phyloP scores from a whole-genome alignment of 805 yeast genomes.

The Teunomyces gatunensis region DNA sequence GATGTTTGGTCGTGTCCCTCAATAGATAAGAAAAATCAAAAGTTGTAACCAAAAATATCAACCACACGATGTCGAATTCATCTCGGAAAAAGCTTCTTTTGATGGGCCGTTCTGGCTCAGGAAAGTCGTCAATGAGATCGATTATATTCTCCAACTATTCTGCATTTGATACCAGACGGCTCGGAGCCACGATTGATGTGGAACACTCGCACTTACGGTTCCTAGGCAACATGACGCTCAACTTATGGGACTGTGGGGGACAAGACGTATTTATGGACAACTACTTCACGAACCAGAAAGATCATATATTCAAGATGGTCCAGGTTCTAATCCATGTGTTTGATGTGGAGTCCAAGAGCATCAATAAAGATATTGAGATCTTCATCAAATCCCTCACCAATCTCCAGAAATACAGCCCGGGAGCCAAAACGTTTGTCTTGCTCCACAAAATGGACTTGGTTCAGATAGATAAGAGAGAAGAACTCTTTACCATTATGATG shows the following conservation, averaged over 20 bases:
- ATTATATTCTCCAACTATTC: constrained; percentile 94
- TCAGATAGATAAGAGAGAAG: constrained; percentile 79
- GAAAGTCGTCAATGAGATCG: constrained; percentile 96
- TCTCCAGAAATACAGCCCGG: constrained; percentile 79
- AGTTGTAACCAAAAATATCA: neutral
- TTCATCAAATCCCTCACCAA: constrained; percentile 81
- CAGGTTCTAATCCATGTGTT: constrained; percentile 95
- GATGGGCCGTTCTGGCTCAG: constrained; percentile 94
- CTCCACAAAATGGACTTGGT: constrained; percentile 96
- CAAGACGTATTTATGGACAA: constrained; percentile 97
- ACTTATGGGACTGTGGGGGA: constrained; percentile 98
- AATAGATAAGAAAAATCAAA: neutral
- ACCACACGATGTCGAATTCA: constrained; percentile 23
- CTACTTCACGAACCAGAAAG: constrained; percentile 82
- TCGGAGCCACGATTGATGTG: constrained; percentile 98
- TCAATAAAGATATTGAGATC: constrained; percentile 89
- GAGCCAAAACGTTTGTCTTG: constrained; percentile 86
- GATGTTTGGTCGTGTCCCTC: constrained; percentile 3
- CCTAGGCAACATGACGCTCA: constrained; percentile 90
- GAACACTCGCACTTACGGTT: constrained; percentile 94
- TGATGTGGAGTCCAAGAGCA: constrained; percentile 91
- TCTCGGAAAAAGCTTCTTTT: constrained; percentile 42
- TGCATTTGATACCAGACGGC: constrained; percentile 90
- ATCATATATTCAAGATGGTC: constrained; percentile 91
- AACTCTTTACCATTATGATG: constrained; percentile 82